Conservation (phyloP, 202 grass and related monocot genomes). For the Elaeis oleifera region DNA sequence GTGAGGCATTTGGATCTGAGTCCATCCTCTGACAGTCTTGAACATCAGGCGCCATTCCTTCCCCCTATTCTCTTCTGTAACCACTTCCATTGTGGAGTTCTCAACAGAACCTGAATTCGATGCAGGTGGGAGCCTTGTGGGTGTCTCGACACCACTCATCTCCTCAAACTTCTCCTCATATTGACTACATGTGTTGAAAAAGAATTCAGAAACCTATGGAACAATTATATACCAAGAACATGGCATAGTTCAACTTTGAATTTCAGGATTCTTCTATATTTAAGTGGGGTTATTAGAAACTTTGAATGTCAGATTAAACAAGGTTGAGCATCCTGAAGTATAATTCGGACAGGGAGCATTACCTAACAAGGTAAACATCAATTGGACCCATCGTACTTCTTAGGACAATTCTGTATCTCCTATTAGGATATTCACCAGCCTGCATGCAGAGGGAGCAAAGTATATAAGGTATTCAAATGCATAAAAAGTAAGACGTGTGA, state of each 20-base stretch:
- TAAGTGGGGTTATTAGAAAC: too few species aligned
- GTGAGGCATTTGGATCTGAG: constrained; percentile 33
- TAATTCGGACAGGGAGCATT: constrained; percentile 12
- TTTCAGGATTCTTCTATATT: too few species aligned
- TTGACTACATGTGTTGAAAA: constrained; percentile 29
- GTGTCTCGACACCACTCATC: constrained; percentile 32
- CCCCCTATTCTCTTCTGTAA: constrained; percentile 29
- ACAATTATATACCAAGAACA: too few species aligned
- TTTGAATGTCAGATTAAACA: too few species aligned
- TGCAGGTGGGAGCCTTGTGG: constrained; percentile 17
- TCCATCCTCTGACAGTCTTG: constrained; percentile 17
- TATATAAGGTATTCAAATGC: background rate
- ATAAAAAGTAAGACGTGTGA: background rate
- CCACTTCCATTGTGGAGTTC: constrained; percentile 19
- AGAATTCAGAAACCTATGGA: too few species aligned
- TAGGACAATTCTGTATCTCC: constrained; percentile 81
- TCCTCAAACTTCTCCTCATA: constrained; percentile 72
- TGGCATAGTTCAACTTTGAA: too few species aligned
- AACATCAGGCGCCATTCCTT: constrained; percentile 30
- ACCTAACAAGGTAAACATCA: constrained; percentile 95
- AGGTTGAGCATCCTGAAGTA: too few species aligned
- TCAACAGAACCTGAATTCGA: constrained; percentile 27
- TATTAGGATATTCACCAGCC: constrained; percentile 53
- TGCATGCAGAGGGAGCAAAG: constrained; percentile 33
- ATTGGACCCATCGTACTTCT: constrained; percentile 82